These are phyloP conservation scores for Chrysanthemum makinoi DNA, from an alignment of 129 eudicot species.

Conservation along the genomic window DNA sequence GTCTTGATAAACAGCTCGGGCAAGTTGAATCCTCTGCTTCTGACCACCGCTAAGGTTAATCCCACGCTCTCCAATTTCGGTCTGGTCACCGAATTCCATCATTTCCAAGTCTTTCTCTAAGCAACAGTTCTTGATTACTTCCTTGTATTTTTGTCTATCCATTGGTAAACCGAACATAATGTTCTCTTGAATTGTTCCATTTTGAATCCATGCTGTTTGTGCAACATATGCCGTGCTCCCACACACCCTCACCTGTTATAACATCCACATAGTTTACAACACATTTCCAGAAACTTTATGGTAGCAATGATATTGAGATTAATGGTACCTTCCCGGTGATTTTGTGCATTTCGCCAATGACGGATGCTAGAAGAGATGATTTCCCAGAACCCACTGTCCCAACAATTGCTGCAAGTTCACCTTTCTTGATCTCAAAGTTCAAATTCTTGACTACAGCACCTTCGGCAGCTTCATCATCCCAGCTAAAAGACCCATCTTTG, in stretches of 20 bases:
- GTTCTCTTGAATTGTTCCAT: conserved; percentile 71
- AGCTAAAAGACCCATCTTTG: conserved; percentile 60
- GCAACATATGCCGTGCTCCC: conserved; percentile 90
- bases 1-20: conserved; percentile 93
- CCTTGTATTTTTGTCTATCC: conserved; percentile 51
- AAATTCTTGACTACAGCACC: conserved; percentile 52
- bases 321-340: conserved; percentile 54
- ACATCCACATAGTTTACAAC: background rate
- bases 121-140: conserved; percentile 66
- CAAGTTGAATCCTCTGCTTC: conserved; percentile 88
- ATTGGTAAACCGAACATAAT: conserved; percentile 70
- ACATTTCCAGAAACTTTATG: background rate
- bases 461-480: conserved; percentile 78
- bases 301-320: background rate
- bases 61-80: conserved; percentile 91
- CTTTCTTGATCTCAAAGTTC: conserved; percentile 64
- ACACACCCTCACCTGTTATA: conserved; percentile 58
- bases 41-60: conserved; percentile 93
- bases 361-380: conserved; percentile 62
- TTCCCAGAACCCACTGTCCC: conserved; percentile 97
- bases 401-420: conserved; percentile 83
- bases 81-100: conserved; percentile 86
- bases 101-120: conserved; percentile 85
- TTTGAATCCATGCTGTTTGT: conserved; percentile 87
- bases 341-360: conserved; percentile 81